Conservation (phyloP, 305 asterid genomes). For the Fraxinus angustifolia region DNA sequence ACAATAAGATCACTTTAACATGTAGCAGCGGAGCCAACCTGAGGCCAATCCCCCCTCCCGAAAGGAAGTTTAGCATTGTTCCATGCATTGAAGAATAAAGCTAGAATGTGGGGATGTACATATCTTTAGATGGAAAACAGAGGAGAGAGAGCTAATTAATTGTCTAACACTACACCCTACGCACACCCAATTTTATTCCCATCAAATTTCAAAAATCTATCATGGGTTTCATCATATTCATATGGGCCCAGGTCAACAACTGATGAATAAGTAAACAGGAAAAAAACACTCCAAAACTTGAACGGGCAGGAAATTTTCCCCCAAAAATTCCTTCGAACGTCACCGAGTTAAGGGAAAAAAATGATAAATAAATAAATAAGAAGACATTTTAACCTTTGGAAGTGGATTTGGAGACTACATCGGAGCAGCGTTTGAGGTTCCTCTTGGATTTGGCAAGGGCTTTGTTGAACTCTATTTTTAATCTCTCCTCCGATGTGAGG, state of each 20-base stretch:
- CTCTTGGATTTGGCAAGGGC: slow-evolving; percentile 73
- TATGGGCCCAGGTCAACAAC: neutral
- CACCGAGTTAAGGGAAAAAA: neutral
- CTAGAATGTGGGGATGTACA: neutral
- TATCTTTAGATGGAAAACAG: neutral
- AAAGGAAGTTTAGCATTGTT: neutral
- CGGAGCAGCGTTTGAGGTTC: slow-evolving; percentile 65
- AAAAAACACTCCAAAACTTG: neutral
- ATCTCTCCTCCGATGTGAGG: slow-evolving; percentile 55
- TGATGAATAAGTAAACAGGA: neutral
- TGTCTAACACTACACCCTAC: neutral
- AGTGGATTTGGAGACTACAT: slow-evolving; percentile 43
- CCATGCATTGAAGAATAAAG: neutral
- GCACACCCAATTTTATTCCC: neutral
- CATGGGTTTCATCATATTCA: neutral
- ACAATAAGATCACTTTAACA: neutral
- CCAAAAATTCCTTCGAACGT: neutral
- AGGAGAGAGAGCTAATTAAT: neutral
- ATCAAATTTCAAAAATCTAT: neutral
- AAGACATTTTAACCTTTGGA: slow-evolving; percentile 12
- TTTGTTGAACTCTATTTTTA: slow-evolving; percentile 60
- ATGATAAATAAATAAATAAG: neutral
- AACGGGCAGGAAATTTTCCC: neutral
- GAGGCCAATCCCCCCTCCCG: neutral
- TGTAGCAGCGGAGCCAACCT: neutral